A percentile compares a stretch with the other conserved stretches of the same genome.
phyloP scores from a whole-genome alignment of 495 filamentous ascomycete species.

The Aspergillus sclerotiicarbonarius region DNA sequence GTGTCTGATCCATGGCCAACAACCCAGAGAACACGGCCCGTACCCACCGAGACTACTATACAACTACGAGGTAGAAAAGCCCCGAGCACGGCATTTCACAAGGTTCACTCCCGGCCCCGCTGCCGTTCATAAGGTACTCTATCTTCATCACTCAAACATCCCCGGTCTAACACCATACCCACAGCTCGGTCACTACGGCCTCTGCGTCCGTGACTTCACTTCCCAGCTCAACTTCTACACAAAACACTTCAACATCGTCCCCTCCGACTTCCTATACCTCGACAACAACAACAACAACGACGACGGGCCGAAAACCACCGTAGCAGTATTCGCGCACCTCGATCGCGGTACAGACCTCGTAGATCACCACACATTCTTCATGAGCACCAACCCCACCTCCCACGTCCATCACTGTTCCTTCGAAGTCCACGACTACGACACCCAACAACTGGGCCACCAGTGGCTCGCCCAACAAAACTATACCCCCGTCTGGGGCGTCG shows the following conservation, averaged over 20 bases:
- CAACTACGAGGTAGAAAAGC: constrained; percentile 33
- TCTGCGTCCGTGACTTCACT: constrained; percentile 60
- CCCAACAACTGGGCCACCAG: constrained; percentile 70
- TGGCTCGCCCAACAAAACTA: constrained; percentile 65
- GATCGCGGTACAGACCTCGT: constrained; percentile 57
- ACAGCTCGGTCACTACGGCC: constrained; percentile 66
- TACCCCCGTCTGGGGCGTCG: constrained; percentile 70
- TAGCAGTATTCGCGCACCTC: constrained; percentile 63
- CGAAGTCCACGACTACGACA: constrained; percentile 75
- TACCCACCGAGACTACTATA: constrained; percentile 26
- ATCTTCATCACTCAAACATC: not conserved
- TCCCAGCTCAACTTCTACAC: constrained; percentile 61
- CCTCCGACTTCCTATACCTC: constrained; percentile 37
- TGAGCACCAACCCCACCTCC: constrained; percentile 50
- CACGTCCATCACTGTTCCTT: constrained; percentile 73
- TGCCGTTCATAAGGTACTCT: constrained; percentile 58
- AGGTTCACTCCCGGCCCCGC: constrained; percentile 57
- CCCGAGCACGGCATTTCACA: constrained; percentile 27
- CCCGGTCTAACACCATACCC: not conserved
- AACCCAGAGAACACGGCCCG: constrained; percentile 11
- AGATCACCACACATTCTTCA: constrained; percentile 74
- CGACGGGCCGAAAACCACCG: no score
- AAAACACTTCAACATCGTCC: constrained; percentile 64
- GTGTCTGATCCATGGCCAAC: constrained; percentile 34
- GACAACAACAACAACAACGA: constrained; percentile 25